A percentile compares a stretch with the other conserved stretches of the same genome.
These are phyloP conservation scores for Zalaria obscura DNA, from an alignment of 2,329 filamentous ascomycete species.

Conservation along the genomic window DNA sequence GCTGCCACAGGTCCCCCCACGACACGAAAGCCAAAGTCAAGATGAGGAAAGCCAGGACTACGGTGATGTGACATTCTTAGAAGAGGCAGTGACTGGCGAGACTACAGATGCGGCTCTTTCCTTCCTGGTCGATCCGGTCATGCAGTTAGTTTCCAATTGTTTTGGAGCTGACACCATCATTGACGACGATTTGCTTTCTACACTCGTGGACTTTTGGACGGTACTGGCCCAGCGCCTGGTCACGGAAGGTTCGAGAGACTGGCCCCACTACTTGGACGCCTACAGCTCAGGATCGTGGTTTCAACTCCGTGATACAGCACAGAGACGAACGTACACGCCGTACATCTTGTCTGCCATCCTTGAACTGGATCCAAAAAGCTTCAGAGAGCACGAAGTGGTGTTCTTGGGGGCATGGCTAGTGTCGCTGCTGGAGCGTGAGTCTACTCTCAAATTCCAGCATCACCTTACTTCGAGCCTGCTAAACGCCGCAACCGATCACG, in stretches of 20 bases:
- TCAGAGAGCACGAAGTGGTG: conserved; percentile 30
- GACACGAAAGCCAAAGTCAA: conserved; percentile 16
- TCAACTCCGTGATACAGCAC: conserved; percentile 30
- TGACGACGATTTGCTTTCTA: conserved; percentile 39
- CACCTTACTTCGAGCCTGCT: conserved; percentile 39
- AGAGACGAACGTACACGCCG: conserved; percentile 29
- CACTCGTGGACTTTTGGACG: conserved; percentile 41
- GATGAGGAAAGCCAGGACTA: conserved; percentile 53
- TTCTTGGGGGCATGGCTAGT: conserved; percentile 40
- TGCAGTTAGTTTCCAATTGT: conserved; percentile 43
- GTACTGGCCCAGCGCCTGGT: conserved; percentile 33
- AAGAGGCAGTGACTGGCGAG: conserved; percentile 18
- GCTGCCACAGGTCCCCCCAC: conserved; percentile 3
- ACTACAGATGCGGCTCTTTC: conserved; percentile 18
- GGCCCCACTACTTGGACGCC: conserved; percentile 41
- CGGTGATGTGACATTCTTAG: conserved; percentile 42
- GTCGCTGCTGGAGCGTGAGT: conserved; percentile 44
- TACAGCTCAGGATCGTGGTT: conserved; percentile 39
- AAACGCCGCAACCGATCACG: conserved; percentile 29
- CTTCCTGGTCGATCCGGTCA: conserved; percentile 34
- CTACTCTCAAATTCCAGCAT: conserved; percentile 48
- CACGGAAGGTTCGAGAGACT: conserved; percentile 28
- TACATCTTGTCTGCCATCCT: conserved; percentile 29
- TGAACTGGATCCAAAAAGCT: conserved; percentile 23
- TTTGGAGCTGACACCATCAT: conserved; percentile 44